These are phyloP conservation scores for Naumovozyma castellii DNA, from an alignment of 805 yeast species.

Conservation along the genomic window DNA sequence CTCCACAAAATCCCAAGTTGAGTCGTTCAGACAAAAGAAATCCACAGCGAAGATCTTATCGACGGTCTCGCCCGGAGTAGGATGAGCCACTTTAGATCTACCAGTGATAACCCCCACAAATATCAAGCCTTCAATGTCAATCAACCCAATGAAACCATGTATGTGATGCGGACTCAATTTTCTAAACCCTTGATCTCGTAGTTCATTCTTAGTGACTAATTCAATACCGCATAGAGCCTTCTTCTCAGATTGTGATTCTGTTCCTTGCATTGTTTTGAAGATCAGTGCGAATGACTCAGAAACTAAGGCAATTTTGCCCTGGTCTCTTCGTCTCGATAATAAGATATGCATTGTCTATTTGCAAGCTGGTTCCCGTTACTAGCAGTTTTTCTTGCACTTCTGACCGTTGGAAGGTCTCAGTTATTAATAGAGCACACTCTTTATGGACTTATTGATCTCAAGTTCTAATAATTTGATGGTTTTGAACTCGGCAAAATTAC, in stretches of 20 bases:
- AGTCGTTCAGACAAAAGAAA: constrained; percentile 62
- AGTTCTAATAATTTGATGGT: no score
- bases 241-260: constrained; percentile 32
- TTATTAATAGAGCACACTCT: no score
- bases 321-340: constrained; percentile 7
- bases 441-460: no score
- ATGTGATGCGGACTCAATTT: constrained; percentile 38
- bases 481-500: no score
- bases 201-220: constrained; percentile 33
- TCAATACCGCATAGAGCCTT: constrained; percentile 39
- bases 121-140: constrained; percentile 54
- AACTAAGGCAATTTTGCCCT: constrained; percentile 10
- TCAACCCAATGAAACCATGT: constrained; percentile 74
- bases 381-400: no score
- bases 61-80: constrained; percentile 68
- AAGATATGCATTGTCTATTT: constrained; percentile 26
- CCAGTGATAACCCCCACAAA: constrained; percentile 77
- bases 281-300: constrained; percentile 9
- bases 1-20: constrained; percentile 74
- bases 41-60: constrained; percentile 76
- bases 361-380: no score
- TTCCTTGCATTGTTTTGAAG: constrained; percentile 11
- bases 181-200: constrained; percentile 33
- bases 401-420: no score
- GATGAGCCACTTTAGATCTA: constrained; percentile 67